Evolutionary conservation across 2,329 filamentous ascomycete genomes (phyloP).

Genomic region (Talaromyces islandicus): DNA sequence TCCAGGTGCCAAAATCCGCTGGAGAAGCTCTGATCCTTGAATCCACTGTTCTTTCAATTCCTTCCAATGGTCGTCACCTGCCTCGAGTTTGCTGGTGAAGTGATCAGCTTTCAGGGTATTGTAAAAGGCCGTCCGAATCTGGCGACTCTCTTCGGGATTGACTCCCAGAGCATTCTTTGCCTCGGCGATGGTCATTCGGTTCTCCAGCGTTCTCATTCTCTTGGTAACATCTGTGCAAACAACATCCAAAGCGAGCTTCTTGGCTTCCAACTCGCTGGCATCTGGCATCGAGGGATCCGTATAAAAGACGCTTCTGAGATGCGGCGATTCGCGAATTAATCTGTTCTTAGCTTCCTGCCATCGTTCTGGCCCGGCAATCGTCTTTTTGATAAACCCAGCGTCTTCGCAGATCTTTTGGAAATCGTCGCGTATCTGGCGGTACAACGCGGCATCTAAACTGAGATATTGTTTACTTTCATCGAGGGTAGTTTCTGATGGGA

Average conservation of each 20-base stretch:
- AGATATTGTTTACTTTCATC: conserved; percentile 70
- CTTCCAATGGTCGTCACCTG: conserved; percentile 65
- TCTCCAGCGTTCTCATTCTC: conserved; percentile 60
- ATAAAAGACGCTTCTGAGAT: conserved; percentile 59
- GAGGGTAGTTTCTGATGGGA: conserved; percentile 76
- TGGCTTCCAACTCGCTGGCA: conserved; percentile 54
- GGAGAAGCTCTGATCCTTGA: conserved; percentile 50
- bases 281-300: conserved; percentile 46
- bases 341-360: conserved; percentile 68
- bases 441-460: conserved; percentile 56
- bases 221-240: conserved; percentile 80
- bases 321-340: conserved; percentile 58
- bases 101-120: conserved; percentile 58
- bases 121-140: conserved; percentile 61
- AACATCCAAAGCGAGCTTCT: conserved; percentile 66
- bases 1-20: conserved; percentile 47
- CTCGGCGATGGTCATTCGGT: conserved; percentile 65
- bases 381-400: conserved; percentile 67
- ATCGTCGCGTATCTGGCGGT: conserved; percentile 58
- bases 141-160: conserved; percentile 62
- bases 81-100: conserved; percentile 68
- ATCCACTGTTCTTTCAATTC: conserved; percentile 66
- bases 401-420: conserved; percentile 68
- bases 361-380: conserved; percentile 62
- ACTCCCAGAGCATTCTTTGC: conserved; percentile 67